Evolutionary conservation across 108 stramenopile genomes (phyloP), one percentile per base, ranked within the genome.

Genomic region (Cyclotella baltica): DNA sequence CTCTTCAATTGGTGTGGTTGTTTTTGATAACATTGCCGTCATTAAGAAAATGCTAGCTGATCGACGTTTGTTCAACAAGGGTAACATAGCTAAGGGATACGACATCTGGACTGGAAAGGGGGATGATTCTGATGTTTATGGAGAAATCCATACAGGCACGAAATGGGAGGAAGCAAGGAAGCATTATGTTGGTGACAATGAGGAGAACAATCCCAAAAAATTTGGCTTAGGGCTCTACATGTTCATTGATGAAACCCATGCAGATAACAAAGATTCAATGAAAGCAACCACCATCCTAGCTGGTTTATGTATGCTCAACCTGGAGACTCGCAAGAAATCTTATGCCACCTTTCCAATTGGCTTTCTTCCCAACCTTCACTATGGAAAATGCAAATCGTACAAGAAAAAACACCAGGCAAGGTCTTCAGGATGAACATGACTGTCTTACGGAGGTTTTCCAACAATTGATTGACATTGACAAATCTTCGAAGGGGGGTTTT

Each of bases 401-500:
- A n/a, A n/a, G 1, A 2, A 27, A 11, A 56, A 22, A 23, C 20
- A 27, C 55, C 11, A 1, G 11, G 11, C 22, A 56, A 10, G 1
- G 25, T 11, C 23, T 43, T 8, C 64, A 65, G 34, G 64, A 65
- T 40, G 37, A 65, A 40, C 64, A 65, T 46, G 9, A 65, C 38
- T 65, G 64, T 40, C 38, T 65, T 2, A n/a, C 40, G n/a, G 36
- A 20, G 13, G 46, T 43, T 5, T 33, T 65, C 25, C n/a, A 65
- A 15, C 15, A 40, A 1, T 1, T 65, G 0, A 40, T 40, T 43
- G 38, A 43, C 22, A 46, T 65, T 23, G 9, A 43, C 8, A n/a
- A 38, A 38, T n/a, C n/a, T n/a, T n/a, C n/a, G n/a, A 65, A 46
- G 16, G 40, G 64, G 22, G 64, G 64, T 46, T 8, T 43, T 5